phyloP scores from a whole-genome alignment of 306 rosid genomes.

The Betula pendula region DNA sequence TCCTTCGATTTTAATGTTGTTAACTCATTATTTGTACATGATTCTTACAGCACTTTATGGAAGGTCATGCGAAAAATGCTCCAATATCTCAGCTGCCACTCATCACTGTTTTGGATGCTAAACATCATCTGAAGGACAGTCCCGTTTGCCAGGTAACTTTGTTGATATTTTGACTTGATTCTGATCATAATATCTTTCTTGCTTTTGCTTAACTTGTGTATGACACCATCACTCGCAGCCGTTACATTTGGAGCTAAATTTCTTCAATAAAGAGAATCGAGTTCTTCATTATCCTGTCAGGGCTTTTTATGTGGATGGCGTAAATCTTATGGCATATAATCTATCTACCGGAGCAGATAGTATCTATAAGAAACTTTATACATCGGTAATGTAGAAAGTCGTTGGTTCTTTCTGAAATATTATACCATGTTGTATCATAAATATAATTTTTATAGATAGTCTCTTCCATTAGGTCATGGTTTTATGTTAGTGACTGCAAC shows the following conservation, averaged over 20 bases:
- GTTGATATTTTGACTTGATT: constrained; percentile 30
- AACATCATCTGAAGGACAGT: constrained; percentile 82
- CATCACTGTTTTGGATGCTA: constrained; percentile 71
- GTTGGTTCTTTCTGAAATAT: constrained; percentile 23
- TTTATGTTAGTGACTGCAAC: constrained; percentile 18
- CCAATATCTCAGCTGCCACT: constrained; percentile 97
- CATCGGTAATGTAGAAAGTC: constrained; percentile 61
- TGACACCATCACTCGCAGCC: constrained; percentile 64
- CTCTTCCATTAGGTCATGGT: constrained; percentile 18
- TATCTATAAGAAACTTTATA: constrained; percentile 84
- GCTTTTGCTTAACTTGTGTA: constrained; percentile 25
- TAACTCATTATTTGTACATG: constrained; percentile 18
- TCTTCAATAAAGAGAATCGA: constrained; percentile 89
- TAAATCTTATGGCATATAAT: constrained; percentile 78
- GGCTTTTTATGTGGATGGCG: constrained; percentile 84
- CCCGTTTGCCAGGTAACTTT: constrained; percentile 76
- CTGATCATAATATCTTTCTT: constrained; percentile 18
- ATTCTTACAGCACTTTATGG: constrained; percentile 87
- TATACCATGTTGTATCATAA: constrained; percentile 9
- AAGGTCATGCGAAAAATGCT: constrained; percentile 82
- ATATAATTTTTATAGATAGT: constrained; percentile 23
- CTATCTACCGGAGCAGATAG: constrained; percentile 70
- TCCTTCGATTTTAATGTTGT: background rate
- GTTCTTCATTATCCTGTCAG: constrained; percentile 97
- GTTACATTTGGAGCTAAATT: constrained; percentile 90